Evolutionary conservation across 495 filamentous ascomycete species (phyloP).

Genomic region (Aspergillus taichungensis): DNA sequence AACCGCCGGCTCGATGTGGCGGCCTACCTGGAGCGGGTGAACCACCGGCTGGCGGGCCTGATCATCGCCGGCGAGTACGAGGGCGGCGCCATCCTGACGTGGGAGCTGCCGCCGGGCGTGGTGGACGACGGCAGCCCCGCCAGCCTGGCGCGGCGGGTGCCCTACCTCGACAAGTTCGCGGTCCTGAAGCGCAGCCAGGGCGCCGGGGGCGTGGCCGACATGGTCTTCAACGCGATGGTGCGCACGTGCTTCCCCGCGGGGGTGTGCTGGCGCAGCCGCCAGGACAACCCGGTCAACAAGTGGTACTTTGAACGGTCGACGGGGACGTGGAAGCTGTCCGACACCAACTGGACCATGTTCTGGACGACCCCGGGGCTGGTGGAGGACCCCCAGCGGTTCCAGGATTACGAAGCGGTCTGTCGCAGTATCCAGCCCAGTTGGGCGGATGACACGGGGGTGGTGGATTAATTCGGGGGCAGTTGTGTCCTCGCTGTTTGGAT

Average conservation of each 20-base stretch:
- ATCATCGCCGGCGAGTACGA: slow-evolving; percentile 97
- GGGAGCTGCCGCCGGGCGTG: slow-evolving; percentile 68
- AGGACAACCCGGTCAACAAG: slow-evolving; percentile 80
- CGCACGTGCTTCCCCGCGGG: slow-evolving; percentile 73
- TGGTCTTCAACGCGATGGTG: slow-evolving; percentile 94
- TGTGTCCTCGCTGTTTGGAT: no score
- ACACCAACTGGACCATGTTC: slow-evolving; percentile 89
- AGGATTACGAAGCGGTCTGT: slow-evolving; percentile 80
- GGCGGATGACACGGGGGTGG: slow-evolving; percentile 59
- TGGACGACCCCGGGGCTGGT: slow-evolving; percentile 72
- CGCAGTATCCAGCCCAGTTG: slow-evolving; percentile 70
- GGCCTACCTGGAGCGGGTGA: slow-evolving; percentile 71
- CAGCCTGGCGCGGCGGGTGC: slow-evolving; percentile 54
- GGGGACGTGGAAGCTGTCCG: slow-evolving; percentile 71
- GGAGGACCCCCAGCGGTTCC: slow-evolving; percentile 47
- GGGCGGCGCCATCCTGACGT: slow-evolving; percentile 88
- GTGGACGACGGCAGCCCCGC: slow-evolving; percentile 42
- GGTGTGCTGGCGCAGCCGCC: slow-evolving; percentile 73
- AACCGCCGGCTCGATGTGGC: slow-evolving; percentile 71
- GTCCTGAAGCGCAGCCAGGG: slow-evolving; percentile 84
- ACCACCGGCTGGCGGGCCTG: slow-evolving; percentile 71
- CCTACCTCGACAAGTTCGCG: slow-evolving; percentile 97
- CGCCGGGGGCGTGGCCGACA: slow-evolving; percentile 84
- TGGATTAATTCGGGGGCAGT: slow-evolving; percentile 46
- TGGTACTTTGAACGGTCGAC: slow-evolving; percentile 90